These are phyloP conservation scores for Apiospora hydei DNA, from an alignment of 2,329 filamentous ascomycete genomes.

Conservation along the genomic window DNA sequence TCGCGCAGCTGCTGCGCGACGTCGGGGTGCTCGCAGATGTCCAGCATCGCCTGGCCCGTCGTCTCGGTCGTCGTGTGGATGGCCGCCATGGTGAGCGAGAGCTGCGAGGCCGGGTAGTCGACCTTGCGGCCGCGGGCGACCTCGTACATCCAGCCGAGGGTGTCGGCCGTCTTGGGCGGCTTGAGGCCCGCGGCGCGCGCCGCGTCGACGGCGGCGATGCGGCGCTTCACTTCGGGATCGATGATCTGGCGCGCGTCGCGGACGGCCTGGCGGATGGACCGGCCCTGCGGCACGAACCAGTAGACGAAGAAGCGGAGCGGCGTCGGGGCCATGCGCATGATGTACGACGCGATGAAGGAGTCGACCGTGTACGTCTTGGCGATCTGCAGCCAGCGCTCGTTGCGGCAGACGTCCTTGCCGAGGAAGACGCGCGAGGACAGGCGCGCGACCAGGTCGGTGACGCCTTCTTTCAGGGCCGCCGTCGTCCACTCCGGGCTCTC, in stretches of 20 bases:
- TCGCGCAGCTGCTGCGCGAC: constrained; percentile 51
- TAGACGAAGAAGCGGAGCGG: constrained; percentile 51
- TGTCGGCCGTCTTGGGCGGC: constrained; percentile 45
- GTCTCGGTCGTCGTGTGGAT: constrained; percentile 52
- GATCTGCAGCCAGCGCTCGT: constrained; percentile 55
- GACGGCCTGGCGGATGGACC: constrained; percentile 46
- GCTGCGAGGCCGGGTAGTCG: constrained; percentile 45
- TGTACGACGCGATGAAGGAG: constrained; percentile 43
- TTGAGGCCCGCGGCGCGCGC: constrained; percentile 38
- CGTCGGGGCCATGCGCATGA: constrained; percentile 50
- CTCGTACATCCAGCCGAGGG: constrained; percentile 53
- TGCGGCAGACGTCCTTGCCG: constrained; percentile 51
- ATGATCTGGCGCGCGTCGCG: constrained; percentile 46
- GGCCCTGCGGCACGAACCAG: constrained; percentile 51
- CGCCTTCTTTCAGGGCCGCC: constrained; percentile 43
- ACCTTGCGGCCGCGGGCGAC: constrained; percentile 40
- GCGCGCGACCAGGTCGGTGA: constrained; percentile 54
- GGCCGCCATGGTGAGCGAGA: constrained; percentile 47
- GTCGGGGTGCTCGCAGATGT: constrained; percentile 54
- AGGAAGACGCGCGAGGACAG: constrained; percentile 59
- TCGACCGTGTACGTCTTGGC: constrained; percentile 51
- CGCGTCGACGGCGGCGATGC: constrained; percentile 38
- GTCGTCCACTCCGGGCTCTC: constrained; percentile 48
- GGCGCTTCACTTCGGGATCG: constrained; percentile 40
- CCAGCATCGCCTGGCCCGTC: constrained; percentile 47